phyloP scores from a whole-genome alignment of 441 rosid species.

The Brassica balearica region DNA sequence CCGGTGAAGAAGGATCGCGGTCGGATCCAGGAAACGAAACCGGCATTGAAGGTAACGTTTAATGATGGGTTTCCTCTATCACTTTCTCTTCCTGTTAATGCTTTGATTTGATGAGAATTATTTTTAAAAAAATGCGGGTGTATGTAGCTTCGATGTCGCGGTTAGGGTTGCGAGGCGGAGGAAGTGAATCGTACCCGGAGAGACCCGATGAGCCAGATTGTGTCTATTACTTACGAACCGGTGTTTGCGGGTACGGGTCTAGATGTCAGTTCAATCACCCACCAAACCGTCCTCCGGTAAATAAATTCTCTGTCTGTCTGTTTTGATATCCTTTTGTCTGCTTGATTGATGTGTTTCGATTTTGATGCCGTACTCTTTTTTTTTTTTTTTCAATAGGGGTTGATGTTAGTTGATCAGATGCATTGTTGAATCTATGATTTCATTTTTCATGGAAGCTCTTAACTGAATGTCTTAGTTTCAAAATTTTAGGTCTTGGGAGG shows the following conservation, averaged over 20 bases:
- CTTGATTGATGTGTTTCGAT: too few species aligned
- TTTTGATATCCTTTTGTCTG: too few species aligned
- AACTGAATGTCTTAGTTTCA: too few species aligned
- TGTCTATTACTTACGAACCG: slow-evolving; percentile 74
- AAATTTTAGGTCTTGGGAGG: too few species aligned
- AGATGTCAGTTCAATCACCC: slow-evolving; percentile 98
- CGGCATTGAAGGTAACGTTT: slow-evolving; percentile 64
- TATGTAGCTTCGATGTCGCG: slow-evolving; percentile 68
- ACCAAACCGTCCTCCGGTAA: slow-evolving; percentile 77
- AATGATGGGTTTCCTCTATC: background rate
- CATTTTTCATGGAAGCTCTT: too few species aligned
- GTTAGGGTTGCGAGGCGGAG: slow-evolving; percentile 50
- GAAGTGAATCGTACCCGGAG: slow-evolving; percentile 70
- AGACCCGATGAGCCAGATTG: slow-evolving; percentile 77
- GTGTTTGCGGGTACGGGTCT: slow-evolving; percentile 76
- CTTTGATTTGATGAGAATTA: slow-evolving; percentile 19
- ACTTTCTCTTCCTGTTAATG: background rate
- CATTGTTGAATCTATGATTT: too few species aligned
- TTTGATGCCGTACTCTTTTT: too few species aligned
- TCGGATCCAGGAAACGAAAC: slow-evolving; percentile 43
- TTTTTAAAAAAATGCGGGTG: slow-evolving; percentile 7
- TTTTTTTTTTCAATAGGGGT: too few species aligned
- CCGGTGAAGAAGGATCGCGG: background rate
- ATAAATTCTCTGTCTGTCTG: too few species aligned
- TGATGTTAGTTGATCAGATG: too few species aligned